Conservation (phyloP, 768 basidiomycete species). For the Neoboletus brunneissimus region DNA sequence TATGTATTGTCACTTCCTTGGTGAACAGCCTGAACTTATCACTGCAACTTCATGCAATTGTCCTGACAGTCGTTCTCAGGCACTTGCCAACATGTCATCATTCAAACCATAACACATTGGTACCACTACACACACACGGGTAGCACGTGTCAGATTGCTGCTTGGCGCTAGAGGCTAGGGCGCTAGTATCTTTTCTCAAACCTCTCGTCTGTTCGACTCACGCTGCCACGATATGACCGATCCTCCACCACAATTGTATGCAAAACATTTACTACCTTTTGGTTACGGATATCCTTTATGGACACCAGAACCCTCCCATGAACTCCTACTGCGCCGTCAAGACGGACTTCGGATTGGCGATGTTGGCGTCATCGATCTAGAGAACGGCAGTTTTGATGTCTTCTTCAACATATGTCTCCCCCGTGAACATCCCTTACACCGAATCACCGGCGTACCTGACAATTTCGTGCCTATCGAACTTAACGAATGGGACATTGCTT, state of each 20-base stretch:
- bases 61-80: too few relatives aligned
- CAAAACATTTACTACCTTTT: conserved; percentile 5
- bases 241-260: conserved; percentile 14
- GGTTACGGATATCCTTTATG: conserved; percentile 33
- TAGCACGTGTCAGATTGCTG: too few relatives aligned
- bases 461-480: conserved; percentile 24
- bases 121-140: too few relatives aligned
- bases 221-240: neutral
- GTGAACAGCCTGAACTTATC: too few relatives aligned
- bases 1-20: too few relatives aligned
- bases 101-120: too few relatives aligned
- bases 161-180: neutral
- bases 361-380: conserved; percentile 31
- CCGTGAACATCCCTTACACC: conserved; percentile 26
- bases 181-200: neutral
- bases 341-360: conserved; percentile 35
- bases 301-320: conserved; percentile 30
- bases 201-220: neutral
- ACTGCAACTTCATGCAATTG: too few relatives aligned
- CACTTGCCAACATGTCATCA: too few relatives aligned
- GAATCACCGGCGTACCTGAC: conserved; percentile 22
- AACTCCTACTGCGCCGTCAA: neutral
- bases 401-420: conserved; percentile 37
- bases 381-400: conserved; percentile 34
- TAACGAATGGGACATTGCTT: conserved; percentile 3